A percentile compares a stretch with the other conserved stretches of the same genome.
phyloP scores from a whole-genome alignment of 2,329 filamentous ascomycete species.

The Zasmidium angulare region DNA sequence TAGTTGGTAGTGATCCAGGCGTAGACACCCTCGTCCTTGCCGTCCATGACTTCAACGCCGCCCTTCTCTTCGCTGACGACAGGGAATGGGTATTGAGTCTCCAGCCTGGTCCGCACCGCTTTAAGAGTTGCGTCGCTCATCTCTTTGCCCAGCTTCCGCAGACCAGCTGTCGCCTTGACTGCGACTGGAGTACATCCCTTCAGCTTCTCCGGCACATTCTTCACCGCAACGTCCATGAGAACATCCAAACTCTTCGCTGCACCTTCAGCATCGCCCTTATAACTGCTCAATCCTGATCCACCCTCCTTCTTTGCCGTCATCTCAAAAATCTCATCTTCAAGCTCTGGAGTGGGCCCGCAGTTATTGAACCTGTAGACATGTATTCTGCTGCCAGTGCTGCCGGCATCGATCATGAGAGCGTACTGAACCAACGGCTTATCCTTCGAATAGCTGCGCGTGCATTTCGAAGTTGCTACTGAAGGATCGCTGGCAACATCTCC shows the following conservation, averaged over 20 bases:
- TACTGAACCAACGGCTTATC: slow-evolving; percentile 96
- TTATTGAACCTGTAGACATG: slow-evolving; percentile 99
- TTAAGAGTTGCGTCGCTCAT: slow-evolving; percentile 81
- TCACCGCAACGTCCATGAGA: slow-evolving; percentile 81
- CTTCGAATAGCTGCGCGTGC: slow-evolving; percentile 77
- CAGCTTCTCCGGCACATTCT: slow-evolving; percentile 80
- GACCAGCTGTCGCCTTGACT: slow-evolving; percentile 95
- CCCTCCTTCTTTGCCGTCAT: slow-evolving; percentile 86
- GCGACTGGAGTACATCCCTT: slow-evolving; percentile 91
- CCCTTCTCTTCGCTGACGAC: slow-evolving; percentile 81
- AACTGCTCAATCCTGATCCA: slow-evolving; percentile 78
- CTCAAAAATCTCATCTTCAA: slow-evolving; percentile 89
- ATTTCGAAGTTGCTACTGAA: slow-evolving; percentile 69
- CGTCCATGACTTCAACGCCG: slow-evolving; percentile 96
- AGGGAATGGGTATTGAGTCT: slow-evolving; percentile 90
- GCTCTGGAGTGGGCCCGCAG: slow-evolving; percentile 89
- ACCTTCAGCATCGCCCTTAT: slow-evolving; percentile 78
- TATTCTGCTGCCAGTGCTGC: slow-evolving; percentile 95
- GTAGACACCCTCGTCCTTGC: slow-evolving; percentile 94
- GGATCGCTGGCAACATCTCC: slow-evolving; percentile 53
- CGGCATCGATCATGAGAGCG: slow-evolving; percentile 97
- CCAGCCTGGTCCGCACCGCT: slow-evolving; percentile 78
- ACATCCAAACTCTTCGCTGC: slow-evolving; percentile 88
- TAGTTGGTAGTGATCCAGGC: slow-evolving; percentile 99
- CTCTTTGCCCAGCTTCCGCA: slow-evolving; percentile 80